Evolutionary conservation across 1,284 basidiomycete species (phyloP), one percentile per base, ranked within the genome.

Genomic region (Malassezia furfur): DNA sequence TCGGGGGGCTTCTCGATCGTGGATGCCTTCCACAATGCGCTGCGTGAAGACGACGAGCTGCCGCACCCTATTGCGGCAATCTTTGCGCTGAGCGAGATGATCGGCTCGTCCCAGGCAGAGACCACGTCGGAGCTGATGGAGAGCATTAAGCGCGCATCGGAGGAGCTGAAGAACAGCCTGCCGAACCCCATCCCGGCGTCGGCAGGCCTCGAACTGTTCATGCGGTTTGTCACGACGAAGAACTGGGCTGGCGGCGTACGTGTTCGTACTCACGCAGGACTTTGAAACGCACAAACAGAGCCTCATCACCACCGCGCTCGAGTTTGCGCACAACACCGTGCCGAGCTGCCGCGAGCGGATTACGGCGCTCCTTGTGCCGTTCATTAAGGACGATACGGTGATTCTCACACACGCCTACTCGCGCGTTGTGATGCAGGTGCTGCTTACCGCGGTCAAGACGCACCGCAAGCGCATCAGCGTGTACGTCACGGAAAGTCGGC

Each of bases 361-460:
- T 64, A 88, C 89, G 36, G 82, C 86, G 63, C 80, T 91, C n/a
- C 84, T 87, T 21, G 81, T 90, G 50, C 86, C 85, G 46, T 96
- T 96, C 77, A 87, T 96, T 72, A 85, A 88, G 73, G 93, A 96
- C 70, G 89, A 90, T 72, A 87, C 86, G 34, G 85, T 69, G 12
- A 91, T 96, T 70, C 81, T 96, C 57, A 96, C 90, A 3, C 93
- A 96, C 77, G 88, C 87, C 21, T 89, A 91, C 78, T 98, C 94
- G 40, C 81, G 94, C 65, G 91, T 96, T 25, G 93, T 99, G 45
- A 87, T 94, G 79, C 85, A 90, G 76, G 86, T 91, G 17, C 81
- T 99, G 48, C 80, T 96, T 48, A 81, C 84, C 60, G 76, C 77
- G 1, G 91, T 91, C 7, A 86, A 93, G 75, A 17, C 50, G 14